Conservation (phyloP, 1,139 yeast species). For the Scheffersomyces titani region DNA sequence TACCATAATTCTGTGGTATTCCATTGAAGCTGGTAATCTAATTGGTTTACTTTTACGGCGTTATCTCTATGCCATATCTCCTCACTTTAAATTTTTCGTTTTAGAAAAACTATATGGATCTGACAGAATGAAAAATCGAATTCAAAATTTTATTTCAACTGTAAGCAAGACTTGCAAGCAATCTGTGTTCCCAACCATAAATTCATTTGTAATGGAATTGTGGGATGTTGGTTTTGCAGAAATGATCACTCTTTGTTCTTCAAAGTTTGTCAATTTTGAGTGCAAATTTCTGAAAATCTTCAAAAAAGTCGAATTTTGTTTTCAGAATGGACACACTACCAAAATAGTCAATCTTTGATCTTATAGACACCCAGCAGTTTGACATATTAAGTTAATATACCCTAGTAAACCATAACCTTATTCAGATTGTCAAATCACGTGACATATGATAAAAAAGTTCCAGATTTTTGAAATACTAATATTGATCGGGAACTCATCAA, state of each 20-base stretch:
- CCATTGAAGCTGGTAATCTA: too few species aligned
- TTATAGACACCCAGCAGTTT: neutral
- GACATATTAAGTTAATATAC: too few species aligned
- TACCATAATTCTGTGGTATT: neutral
- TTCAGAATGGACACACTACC: too few species aligned
- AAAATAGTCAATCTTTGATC: neutral
- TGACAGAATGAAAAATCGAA: neutral
- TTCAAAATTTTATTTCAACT: too few species aligned
- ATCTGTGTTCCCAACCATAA: too few species aligned
- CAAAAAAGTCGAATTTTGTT: neutral
- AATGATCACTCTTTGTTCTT: too few species aligned
- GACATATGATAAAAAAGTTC: neutral
- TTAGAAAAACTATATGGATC: neutral
- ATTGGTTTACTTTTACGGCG: neutral
- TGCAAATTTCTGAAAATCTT: neutral
- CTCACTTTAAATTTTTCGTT: neutral
- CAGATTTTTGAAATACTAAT: neutral
- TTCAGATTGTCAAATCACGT: neutral
- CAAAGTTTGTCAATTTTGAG: neutral
- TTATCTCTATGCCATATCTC: neutral
- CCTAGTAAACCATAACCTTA: neutral
- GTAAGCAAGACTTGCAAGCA: too few species aligned
- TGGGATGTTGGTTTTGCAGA: too few species aligned
- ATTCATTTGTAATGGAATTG: too few species aligned
- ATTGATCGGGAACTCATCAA: neutral